Conservation (phyloP, 1,139 yeast species). For the Wickerhamomyces sp. region DNA sequence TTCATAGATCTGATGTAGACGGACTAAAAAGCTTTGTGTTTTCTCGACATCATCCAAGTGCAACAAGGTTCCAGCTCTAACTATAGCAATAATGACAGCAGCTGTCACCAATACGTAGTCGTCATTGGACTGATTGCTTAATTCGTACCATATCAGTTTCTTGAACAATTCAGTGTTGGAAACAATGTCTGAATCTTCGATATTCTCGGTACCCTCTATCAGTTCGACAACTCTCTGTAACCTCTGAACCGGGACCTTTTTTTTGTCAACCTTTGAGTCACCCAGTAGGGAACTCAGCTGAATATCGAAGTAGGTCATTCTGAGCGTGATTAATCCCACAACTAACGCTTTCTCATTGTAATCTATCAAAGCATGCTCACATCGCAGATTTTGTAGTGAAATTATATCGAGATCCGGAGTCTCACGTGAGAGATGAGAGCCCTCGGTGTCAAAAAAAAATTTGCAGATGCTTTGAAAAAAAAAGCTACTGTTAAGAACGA, state of each 20-base stretch:
- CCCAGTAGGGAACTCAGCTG: neutral
- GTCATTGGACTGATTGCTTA: slow-evolving; percentile 3
- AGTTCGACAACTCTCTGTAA: neutral
- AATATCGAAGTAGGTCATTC: neutral
- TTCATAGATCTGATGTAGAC: slow-evolving; percentile 15
- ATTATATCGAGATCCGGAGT: neutral
- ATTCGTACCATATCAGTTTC: neutral
- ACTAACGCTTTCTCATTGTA: too few species aligned
- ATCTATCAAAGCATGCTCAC: too few species aligned
- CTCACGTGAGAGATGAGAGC: slow-evolving; percentile 2
- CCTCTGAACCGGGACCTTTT: neutral
- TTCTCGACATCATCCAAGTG: slow-evolving; percentile 1
- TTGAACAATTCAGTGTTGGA: neutral
- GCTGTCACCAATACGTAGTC: slow-evolving; percentile 2
- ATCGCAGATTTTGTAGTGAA: neutral
- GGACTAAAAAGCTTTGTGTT: slow-evolving; percentile 7
- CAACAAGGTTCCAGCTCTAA: neutral
- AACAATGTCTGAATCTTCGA: neutral
- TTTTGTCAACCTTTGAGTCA: neutral
- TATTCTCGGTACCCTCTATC: neutral
- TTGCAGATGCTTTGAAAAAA: neutral
- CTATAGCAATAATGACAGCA: neutral
- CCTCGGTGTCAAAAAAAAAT: slow-evolving; percentile 3
- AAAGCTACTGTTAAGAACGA: neutral
- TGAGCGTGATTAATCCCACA: too few species aligned